Conservation (phyloP, 2,329 filamentous ascomycete genomes). For the Diaporthe eres region DNA sequence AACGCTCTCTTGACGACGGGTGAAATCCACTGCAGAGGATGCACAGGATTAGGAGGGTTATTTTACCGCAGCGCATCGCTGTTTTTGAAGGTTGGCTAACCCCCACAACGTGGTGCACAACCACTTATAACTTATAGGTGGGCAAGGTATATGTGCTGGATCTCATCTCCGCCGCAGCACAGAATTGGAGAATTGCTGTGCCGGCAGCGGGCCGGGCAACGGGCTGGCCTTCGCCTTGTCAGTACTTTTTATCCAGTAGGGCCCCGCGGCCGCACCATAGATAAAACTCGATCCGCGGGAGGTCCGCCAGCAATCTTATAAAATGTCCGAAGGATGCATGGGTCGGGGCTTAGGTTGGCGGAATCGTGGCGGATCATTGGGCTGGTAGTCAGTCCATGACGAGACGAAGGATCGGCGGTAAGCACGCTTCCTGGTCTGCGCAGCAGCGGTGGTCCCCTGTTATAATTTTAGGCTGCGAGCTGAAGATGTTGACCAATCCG, state of each 20-base stretch:
- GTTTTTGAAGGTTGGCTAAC: not conserved
- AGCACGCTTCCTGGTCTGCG: not conserved
- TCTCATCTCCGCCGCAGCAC: not conserved
- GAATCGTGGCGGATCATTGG: not conserved
- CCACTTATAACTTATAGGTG: not conserved
- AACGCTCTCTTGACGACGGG: not conserved
- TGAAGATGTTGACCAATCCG: not conserved
- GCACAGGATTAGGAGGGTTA: not conserved
- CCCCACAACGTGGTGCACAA: not conserved
- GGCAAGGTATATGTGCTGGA: not conserved
- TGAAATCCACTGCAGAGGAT: not conserved
- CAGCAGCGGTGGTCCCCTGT: not conserved
- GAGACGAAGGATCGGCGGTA: not conserved
- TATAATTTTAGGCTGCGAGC: not conserved
- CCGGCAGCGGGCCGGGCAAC: not conserved
- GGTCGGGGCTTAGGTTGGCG: not conserved
- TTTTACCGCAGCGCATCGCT: not conserved
- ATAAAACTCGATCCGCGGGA: not conserved
- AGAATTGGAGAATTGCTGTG: not conserved
- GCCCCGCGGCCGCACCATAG: not conserved
- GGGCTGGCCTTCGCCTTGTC: not conserved
- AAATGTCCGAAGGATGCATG: not conserved
- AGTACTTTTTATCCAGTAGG: not conserved
- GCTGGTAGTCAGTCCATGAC: not conserved
- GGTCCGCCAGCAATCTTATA: not conserved